Evolutionary conservation across 1,284 basidiomycete species (phyloP).

Genomic region (Pascua guehoae): DNA sequence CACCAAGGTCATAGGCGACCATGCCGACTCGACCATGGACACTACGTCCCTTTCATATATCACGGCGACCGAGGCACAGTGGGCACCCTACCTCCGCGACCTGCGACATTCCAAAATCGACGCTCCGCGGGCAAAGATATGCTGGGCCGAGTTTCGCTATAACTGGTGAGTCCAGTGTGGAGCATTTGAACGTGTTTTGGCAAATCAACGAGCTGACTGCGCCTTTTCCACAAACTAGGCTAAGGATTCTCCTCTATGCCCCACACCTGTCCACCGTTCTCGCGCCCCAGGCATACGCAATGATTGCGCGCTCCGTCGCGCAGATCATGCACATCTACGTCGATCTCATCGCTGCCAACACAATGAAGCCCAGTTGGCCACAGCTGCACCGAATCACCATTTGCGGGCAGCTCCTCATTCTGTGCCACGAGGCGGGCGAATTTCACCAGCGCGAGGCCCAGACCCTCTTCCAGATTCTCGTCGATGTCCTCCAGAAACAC

Average conservation of each 20-base stretch:
- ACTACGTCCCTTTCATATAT: conserved; percentile 20
- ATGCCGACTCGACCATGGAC: conserved; percentile 20
- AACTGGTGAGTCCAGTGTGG: conserved; percentile 17
- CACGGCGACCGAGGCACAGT: conserved; percentile 15
- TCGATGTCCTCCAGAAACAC: conserved; percentile 16
- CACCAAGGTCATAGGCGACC: conserved; percentile 21
- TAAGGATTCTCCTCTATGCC: conserved; percentile 23
- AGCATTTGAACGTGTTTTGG: too few species aligned
- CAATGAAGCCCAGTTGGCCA: conserved; percentile 24
- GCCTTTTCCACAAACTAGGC: conserved; percentile 9
- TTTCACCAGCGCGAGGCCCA: conserved; percentile 16
- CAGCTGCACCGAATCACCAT: conserved; percentile 20
- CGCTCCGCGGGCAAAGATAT: conserved; percentile 7
- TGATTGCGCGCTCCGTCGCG: conserved; percentile 15
- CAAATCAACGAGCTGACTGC: background rate
- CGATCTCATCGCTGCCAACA: conserved; percentile 13
- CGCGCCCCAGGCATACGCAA: conserved; percentile 12
- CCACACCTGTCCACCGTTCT: conserved; percentile 13
- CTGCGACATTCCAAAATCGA: conserved; percentile 12
- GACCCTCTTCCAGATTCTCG: conserved; percentile 16
- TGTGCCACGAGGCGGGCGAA: conserved; percentile 19
- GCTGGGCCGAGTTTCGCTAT: conserved; percentile 25
- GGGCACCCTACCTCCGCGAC: conserved; percentile 19
- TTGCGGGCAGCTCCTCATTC: conserved; percentile 24
- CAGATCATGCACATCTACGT: conserved; percentile 24